These are phyloP conservation scores for Blastocystis sp. DNA, from an alignment of 352 stramenopile genomes.

Conservation along the genomic window DNA sequence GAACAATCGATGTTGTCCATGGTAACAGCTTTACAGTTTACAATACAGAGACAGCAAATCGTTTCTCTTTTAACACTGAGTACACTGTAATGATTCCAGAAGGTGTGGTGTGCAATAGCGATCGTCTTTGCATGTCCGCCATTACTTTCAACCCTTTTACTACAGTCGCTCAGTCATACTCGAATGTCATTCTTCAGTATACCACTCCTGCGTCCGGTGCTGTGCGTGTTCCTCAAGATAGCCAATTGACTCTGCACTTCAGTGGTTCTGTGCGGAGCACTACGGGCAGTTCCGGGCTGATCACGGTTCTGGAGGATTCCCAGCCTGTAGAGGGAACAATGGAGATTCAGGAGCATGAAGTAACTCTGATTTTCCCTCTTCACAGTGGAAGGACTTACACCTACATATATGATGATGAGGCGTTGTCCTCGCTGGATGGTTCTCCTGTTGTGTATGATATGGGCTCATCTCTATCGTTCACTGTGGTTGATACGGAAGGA, in stretches of 20 bases:
- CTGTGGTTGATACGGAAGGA: slow-evolving; percentile 36
- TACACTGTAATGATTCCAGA: slow-evolving; percentile 24
- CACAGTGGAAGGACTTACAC: slow-evolving; percentile 23
- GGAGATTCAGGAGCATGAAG: not conserved
- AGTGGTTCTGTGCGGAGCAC: not conserved
- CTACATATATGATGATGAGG: not conserved
- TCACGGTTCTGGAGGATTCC: not conserved
- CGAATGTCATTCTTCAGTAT: not conserved
- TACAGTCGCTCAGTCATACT: not conserved
- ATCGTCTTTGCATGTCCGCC: not conserved
- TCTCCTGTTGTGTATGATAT: slow-evolving; percentile 2
- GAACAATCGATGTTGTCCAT: not conserved
- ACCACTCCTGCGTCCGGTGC: not conserved
- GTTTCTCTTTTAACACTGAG: not conserved
- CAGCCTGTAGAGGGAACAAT: not conserved
- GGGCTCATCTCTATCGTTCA: slow-evolving; percentile 16
- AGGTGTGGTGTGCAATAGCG: not conserved
- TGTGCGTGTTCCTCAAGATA: not conserved
- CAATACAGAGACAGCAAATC: not conserved
- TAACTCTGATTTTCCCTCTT: slow-evolving; percentile 14
- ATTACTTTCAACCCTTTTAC: not conserved
- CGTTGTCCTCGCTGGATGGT: not conserved
- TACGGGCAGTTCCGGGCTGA: not conserved
- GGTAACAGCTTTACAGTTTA: not conserved
- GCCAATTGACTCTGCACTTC: not conserved